phyloP scores from a whole-genome alignment of 352 stramenopile species.

The Pythium phragmiticola region DNA sequence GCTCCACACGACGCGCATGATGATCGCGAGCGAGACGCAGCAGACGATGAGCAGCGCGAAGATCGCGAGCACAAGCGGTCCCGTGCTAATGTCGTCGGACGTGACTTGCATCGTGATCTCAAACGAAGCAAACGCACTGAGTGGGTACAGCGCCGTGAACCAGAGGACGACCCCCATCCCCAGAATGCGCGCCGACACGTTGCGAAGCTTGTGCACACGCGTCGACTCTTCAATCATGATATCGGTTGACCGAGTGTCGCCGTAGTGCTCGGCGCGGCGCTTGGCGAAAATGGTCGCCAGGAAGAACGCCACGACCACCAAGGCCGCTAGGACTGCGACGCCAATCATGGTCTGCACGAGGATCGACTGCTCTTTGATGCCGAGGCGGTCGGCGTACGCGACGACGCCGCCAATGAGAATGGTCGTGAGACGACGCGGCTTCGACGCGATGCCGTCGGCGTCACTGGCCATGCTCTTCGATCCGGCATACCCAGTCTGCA shows the following conservation, averaged over 20 bases:
- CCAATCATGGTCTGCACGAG: slow-evolving; percentile 36
- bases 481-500: slow-evolving; percentile 17
- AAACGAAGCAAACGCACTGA: slow-evolving; percentile 62
- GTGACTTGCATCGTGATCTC: slow-evolving; percentile 73
- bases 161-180: slow-evolving; percentile 60
- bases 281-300: slow-evolving; percentile 43
- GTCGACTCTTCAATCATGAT: slow-evolving; percentile 37
- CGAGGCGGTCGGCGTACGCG: slow-evolving; percentile 56
- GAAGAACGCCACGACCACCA: slow-evolving; percentile 45
- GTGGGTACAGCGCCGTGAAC: slow-evolving; percentile 59
- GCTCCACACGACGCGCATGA: slow-evolving; percentile 47
- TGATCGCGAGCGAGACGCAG: slow-evolving; percentile 34
- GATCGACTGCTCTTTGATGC: slow-evolving; percentile 46
- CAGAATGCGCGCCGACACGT: slow-evolving; percentile 60
- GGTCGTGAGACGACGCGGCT: slow-evolving; percentile 40
- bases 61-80: slow-evolving; percentile 38
- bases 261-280: slow-evolving; percentile 43
- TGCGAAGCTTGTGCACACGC: slow-evolving; percentile 51
- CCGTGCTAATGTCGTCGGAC: slow-evolving; percentile 20
- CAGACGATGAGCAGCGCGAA: slow-evolving; percentile 42
- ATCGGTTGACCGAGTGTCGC: slow-evolving; percentile 45
- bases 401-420: slow-evolving; percentile 54
- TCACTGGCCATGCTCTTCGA: slow-evolving; percentile 18
- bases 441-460: slow-evolving; percentile 6
- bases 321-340: slow-evolving; percentile 40